These are phyloP conservation scores for Aspergillus texensis DNA, from an alignment of 2,329 filamentous ascomycete species.

Conservation along the genomic window DNA sequence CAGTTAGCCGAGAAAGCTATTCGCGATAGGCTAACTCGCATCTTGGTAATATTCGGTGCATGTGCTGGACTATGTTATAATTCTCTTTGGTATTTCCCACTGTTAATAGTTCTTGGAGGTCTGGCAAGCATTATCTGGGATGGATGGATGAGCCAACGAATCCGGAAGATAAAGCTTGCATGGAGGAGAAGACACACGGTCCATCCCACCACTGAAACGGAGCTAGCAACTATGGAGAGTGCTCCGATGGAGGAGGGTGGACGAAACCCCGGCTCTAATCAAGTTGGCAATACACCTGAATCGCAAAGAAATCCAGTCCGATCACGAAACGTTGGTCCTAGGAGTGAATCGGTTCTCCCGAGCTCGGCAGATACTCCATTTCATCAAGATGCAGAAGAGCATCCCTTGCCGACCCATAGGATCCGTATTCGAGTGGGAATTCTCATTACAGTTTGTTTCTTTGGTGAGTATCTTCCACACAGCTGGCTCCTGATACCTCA, in stretches of 20 bases:
- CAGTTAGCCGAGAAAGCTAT: conserved; percentile 69
- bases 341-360: neutral
- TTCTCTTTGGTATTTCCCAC: conserved; percentile 74
- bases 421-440: conserved; percentile 53
- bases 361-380: neutral
- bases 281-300: neutral
- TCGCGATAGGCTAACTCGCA: conserved; percentile 63
- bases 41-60: conserved; percentile 65
- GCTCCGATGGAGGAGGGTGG: neutral
- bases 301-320: conserved; percentile 6
- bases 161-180: conserved; percentile 34
- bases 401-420: conserved; percentile 26
- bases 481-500: too few species aligned
- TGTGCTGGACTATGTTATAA: conserved; percentile 70
- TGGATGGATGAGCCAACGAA: conserved; percentile 51
- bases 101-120: conserved; percentile 62
- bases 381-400: neutral
- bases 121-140: conserved; percentile 60
- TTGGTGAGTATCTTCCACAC: conserved; percentile 33
- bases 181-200: conserved; percentile 22
- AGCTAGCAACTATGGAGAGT: neutral
- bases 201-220: conserved; percentile 18
- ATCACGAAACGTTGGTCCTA: conserved; percentile 12
- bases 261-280: neutral
- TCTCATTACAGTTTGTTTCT: conserved; percentile 28